Percentiles rank a stretch among this genome's conserved stretches.
Evolutionary conservation across 768 basidiomycete genomes (phyloP).

Genomic region (Coprinopsis sp.): DNA sequence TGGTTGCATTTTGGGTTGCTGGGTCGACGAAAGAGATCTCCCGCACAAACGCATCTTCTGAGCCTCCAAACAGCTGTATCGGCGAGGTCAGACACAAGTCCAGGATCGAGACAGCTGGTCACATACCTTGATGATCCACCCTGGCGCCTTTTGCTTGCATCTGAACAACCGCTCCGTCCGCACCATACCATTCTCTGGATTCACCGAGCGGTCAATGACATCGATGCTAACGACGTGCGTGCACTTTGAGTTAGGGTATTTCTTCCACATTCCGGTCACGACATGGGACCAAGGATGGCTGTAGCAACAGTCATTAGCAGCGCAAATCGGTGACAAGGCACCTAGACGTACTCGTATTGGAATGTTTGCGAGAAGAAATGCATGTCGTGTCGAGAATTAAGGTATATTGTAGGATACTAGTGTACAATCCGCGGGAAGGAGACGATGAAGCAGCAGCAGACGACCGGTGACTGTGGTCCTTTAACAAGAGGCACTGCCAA

Average conservation of each 20-base stretch:
- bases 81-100: not conserved
- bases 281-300: slow-evolving; percentile 92
- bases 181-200: slow-evolving; percentile 82
- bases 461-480: not conserved
- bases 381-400: slow-evolving; percentile 43
- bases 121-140: slow-evolving; percentile 89
- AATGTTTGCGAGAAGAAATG: slow-evolving; percentile 86
- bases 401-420: slow-evolving; percentile 6
- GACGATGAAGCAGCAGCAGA: not conserved
- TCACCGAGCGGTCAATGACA: slow-evolving; percentile 79
- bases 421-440: slow-evolving; percentile 2
- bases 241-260: slow-evolving; percentile 93
- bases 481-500: not conserved
- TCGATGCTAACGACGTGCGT: slow-evolving; percentile 85
- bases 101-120: not conserved
- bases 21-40: slow-evolving; percentile 95
- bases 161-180: slow-evolving; percentile 87
- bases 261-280: slow-evolving; percentile 89
- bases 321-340: slow-evolving; percentile 4
- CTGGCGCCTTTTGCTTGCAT: slow-evolving; percentile 87
- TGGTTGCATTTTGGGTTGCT: slow-evolving; percentile 68
- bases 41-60: slow-evolving; percentile 90
- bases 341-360: slow-evolving; percentile 72
- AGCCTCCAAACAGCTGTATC: slow-evolving; percentile 81
- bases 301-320: slow-evolving; percentile 14